Base-by-base conservation (phyloP, 2,329 filamentous ascomycete species). In the Teratosphaeria viscida region DNA sequence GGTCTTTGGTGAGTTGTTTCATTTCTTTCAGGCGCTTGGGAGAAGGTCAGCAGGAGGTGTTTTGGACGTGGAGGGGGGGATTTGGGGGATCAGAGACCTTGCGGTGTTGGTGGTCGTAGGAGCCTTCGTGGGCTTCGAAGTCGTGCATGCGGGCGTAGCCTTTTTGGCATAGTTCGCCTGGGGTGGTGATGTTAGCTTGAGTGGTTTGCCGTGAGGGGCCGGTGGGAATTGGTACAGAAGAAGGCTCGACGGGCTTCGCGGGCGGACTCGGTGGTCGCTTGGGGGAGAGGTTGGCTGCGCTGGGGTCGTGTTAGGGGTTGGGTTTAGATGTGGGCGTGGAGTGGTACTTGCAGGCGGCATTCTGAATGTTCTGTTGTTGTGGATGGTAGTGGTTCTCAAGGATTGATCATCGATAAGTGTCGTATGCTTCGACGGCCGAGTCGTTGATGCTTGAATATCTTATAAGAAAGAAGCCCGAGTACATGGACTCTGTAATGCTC, bases 131-230 rank as follows among this genome's bases (percentile, higher is more conserved):
- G 7, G 92, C 88, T 75, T 97, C 92, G 73, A 95, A 96, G 73
- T 97, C 92, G 71, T 95, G 92, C 81, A 95, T 92, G 59, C 94
- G 90, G 1, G 87, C 85, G 76, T 97, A 99, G 68, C 92, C 92
- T 77, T 97, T 97, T 64, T 88, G 85, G 78, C 94, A 97, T 58
- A 97, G 83, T 49, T 86, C 83, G 78, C 85, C 79, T 79, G 60
- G n/a, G 8, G 26, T 29, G 29, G 29, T 2, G 29, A 16, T 14
- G 67, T 29, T 27, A 52, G 57, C 6, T 19, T 57, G 19, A 23
- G 32, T 52, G 16, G 32, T 5, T 32, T 3, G 29, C 2, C 35
- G 11, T 54, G 19, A 12, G 52, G 6, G 3, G 19, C 19, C 19
- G 23, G 52, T 43, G 52, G 52, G 12, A 1, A 26, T 56, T 23